Conservation (phyloP, 768 basidiomycete genomes). For the Imleria badia region DNA sequence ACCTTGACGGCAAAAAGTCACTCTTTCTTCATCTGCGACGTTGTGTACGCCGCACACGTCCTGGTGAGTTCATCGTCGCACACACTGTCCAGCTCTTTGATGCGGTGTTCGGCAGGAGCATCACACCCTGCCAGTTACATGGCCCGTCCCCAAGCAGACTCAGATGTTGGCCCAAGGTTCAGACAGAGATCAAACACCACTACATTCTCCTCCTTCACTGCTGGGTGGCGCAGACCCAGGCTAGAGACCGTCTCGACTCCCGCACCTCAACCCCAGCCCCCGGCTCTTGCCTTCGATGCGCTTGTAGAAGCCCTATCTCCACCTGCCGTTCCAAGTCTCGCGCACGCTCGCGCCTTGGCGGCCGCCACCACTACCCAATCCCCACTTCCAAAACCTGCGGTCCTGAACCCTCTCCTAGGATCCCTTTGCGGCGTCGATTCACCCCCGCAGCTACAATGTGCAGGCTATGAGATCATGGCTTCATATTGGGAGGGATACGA, state of each 20-base stretch:
- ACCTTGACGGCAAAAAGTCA: slow-evolving; percentile 12
- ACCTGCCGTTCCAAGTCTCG: slow-evolving; percentile 63
- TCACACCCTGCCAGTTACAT: slow-evolving; percentile 20
- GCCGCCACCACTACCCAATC: slow-evolving; percentile 48
- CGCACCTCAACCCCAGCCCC: slow-evolving; percentile 26
- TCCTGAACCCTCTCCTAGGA: slow-evolving; percentile 59
- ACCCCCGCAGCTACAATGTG: slow-evolving; percentile 58
- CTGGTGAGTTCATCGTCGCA: slow-evolving; percentile 14
- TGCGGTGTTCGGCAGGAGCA: slow-evolving; percentile 10
- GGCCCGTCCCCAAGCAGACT: slow-evolving; percentile 33
- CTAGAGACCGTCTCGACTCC: slow-evolving; percentile 30
- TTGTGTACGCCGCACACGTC: slow-evolving; percentile 3
- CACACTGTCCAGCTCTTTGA: background rate
- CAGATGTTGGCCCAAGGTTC: slow-evolving; percentile 29
- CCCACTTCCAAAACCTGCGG: slow-evolving; percentile 52
- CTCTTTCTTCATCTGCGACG: slow-evolving; percentile 5
- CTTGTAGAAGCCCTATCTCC: slow-evolving; percentile 47
- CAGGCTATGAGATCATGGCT: slow-evolving; percentile 71
- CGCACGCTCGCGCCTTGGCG: slow-evolving; percentile 62
- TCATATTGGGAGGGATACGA: slow-evolving; percentile 67
- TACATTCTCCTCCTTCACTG: slow-evolving; percentile 38
- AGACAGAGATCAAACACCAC: slow-evolving; percentile 46
- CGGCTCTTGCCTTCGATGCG: slow-evolving; percentile 40
- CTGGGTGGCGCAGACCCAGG: slow-evolving; percentile 39
- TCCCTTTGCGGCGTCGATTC: slow-evolving; percentile 55